Conservation (phyloP, 257 asterid genomes). For the Paulownia fortunei region DNA sequence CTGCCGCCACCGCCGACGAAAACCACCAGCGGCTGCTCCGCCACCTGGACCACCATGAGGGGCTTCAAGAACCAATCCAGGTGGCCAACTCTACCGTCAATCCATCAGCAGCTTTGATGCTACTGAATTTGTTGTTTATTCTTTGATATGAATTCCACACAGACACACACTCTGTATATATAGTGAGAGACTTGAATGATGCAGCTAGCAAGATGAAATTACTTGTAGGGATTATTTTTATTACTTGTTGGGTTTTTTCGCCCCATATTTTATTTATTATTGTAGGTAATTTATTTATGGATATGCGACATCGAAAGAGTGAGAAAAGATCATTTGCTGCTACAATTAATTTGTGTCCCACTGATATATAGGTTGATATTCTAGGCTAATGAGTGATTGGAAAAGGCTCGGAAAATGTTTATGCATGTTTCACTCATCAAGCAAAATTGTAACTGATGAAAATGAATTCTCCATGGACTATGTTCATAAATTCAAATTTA, state of each 20-base stretch:
- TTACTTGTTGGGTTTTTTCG: too few species aligned
- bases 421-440: background rate
- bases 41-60: constrained; percentile 16
- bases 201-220: background rate
- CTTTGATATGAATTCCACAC: constrained; percentile 19
- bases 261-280: too few species aligned
- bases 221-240: too few species aligned
- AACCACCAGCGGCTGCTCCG: constrained; percentile 15
- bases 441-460: background rate
- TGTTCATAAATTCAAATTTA: too few species aligned
- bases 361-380: too few species aligned
- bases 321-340: background rate
- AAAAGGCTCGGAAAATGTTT: too few species aligned
- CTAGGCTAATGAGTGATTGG: too few species aligned
- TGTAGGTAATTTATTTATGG: background rate
- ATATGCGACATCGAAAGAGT: background rate
- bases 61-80: constrained; percentile 26
- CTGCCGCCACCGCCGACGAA: constrained; percentile 28
- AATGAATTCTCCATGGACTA: background rate
- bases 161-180: background rate
- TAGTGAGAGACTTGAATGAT: background rate
- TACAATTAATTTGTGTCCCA: too few species aligned
- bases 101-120: constrained; percentile 27
- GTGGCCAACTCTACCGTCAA: constrained; percentile 8
- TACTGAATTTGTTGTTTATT: constrained; percentile 34